Evolutionary conservation across 805 yeast genomes (phyloP), one percentile per base, ranked within the genome.

Genomic region (Candida ovalis): DNA sequence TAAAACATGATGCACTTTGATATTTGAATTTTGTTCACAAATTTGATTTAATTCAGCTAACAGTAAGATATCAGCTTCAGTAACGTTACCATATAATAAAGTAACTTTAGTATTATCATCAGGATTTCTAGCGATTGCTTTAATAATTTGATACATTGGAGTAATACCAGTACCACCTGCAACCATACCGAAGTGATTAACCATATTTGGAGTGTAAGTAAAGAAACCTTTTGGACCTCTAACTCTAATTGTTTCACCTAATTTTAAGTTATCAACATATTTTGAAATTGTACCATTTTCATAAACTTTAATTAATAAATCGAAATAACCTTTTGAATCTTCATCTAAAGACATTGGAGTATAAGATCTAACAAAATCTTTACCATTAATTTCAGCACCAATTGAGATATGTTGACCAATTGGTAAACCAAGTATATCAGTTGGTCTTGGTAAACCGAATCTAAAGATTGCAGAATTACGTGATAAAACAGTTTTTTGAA

Each of bases 91-190:
- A 64, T 86, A 92, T 38, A 91, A 65, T 58, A 91, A 75, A 46
- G 78, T 73, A 54, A 89, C 81, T 61, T 82, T 78, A 50, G 97
- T 91, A 43, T 74, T 76, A 69, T 92, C 97, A 17, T 75, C 71
- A 22, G 95, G 92, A 64, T 91, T 81, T 48, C 74, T 71, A 59
- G 82, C 82, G 56, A 91, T 84, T 13, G 95, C 87, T 58, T 87
- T 86, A 57, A 91, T 81, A 57, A 90, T 84, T 73, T 90, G 97
- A 69, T 82, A 88, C 97, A 90, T 90, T 65, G 97, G 97, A 7
- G 97, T 88, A 68, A 94, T 91, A 66, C 97, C 97, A 35, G 97
- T 88, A 62, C 97, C 98, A 57, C 97, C 97, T 38, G 96, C 96
- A 56, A 92, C 82, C 97, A 91, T 91, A 46, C 86, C 89, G 50